These are phyloP conservation scores for Myriosclerotinia scirpicola DNA, from an alignment of 2,329 filamentous ascomycete species.

Conservation along the genomic window DNA sequence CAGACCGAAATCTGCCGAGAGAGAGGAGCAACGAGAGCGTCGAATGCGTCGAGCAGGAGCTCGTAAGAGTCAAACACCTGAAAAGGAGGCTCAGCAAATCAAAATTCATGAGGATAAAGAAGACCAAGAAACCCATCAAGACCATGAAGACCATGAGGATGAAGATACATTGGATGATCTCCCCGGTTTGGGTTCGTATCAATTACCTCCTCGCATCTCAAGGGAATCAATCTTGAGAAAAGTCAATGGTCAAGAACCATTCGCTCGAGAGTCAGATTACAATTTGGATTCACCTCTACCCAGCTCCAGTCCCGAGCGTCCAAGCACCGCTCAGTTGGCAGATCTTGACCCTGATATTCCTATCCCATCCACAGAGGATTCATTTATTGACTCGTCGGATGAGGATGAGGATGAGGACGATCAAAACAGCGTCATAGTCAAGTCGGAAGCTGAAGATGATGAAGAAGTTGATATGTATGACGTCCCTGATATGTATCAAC, in stretches of 20 bases:
- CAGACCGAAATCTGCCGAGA: conserved; percentile 18
- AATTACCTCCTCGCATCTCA: conserved; percentile 77
- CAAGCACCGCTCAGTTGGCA: conserved; percentile 40
- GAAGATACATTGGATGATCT: conserved; percentile 62
- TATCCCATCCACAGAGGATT: conserved; percentile 81
- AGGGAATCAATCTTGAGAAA: conserved; percentile 90
- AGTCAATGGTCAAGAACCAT: conserved; percentile 62
- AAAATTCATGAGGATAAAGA: conserved; percentile 57
- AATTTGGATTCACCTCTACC: conserved; percentile 63
- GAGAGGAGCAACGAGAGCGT: conserved; percentile 60
- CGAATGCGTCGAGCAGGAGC: conserved; percentile 63
- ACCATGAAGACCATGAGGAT: conserved; percentile 54
- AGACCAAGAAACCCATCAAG: conserved; percentile 49
- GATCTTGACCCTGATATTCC: conserved; percentile 83
- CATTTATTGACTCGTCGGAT: conserved; percentile 56
- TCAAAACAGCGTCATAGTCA: conserved; percentile 58
- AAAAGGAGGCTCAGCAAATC: conserved; percentile 35
- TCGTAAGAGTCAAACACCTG: conserved; percentile 44
- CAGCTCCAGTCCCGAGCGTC: conserved; percentile 58
- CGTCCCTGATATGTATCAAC: conserved; percentile 65
- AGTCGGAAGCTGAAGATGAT: conserved; percentile 58
- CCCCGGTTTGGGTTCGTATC: conserved; percentile 58
- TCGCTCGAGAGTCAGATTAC: conserved; percentile 61
- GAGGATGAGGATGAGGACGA: conserved; percentile 4
- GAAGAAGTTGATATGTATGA: conserved; percentile 64